A percentile compares a stretch with the other conserved stretches of the same genome.
Evolutionary conservation across 164 flowering plant genomes (phyloP).

Genomic region (Sedum album): DNA sequence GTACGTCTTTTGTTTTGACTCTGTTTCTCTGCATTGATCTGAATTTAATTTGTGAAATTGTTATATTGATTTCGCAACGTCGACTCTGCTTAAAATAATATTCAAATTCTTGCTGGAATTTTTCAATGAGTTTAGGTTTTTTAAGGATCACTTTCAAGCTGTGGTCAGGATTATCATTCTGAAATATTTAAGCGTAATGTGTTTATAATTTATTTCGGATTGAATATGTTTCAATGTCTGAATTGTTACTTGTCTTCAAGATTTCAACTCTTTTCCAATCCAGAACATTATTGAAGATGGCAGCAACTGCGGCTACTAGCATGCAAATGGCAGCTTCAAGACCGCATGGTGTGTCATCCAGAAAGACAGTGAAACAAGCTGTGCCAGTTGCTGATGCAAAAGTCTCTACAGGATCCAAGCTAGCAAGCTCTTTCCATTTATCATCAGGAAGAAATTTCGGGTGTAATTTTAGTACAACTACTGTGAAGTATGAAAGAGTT

Average conservation of each 20-base stretch:
- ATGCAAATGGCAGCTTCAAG: constrained; percentile 14
- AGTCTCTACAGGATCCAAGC: constrained; percentile 10
- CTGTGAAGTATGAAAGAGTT: constrained; percentile 11
- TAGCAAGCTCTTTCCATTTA: constrained; percentile 19
- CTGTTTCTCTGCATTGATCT: no score
- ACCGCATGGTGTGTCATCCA: constrained; percentile 15
- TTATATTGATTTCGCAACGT: no score
- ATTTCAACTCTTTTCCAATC: not conserved
- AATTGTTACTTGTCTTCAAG: not conserved
- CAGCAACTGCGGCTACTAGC: constrained; percentile 17
- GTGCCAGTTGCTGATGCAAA: constrained; percentile 9
- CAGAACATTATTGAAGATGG: constrained; percentile 15
- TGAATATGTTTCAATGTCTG: no score
- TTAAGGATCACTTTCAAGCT: no score
- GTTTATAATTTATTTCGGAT: no score
- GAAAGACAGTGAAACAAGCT: constrained; percentile 7
- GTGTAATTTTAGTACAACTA: constrained; percentile 2
- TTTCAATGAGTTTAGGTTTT: no score
- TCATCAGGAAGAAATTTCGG: constrained; percentile 12
- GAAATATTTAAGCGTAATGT: no score
- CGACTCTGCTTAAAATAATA: no score
- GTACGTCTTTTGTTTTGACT: no score
- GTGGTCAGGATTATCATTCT: no score
- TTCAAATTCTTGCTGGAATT: no score
- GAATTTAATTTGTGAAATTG: no score